A percentile compares a stretch with the other conserved stretches of the same genome.
phyloP scores from a whole-genome alignment of 2,329 filamentous ascomycete genomes.

The Phialemoniopsis sp. region DNA sequence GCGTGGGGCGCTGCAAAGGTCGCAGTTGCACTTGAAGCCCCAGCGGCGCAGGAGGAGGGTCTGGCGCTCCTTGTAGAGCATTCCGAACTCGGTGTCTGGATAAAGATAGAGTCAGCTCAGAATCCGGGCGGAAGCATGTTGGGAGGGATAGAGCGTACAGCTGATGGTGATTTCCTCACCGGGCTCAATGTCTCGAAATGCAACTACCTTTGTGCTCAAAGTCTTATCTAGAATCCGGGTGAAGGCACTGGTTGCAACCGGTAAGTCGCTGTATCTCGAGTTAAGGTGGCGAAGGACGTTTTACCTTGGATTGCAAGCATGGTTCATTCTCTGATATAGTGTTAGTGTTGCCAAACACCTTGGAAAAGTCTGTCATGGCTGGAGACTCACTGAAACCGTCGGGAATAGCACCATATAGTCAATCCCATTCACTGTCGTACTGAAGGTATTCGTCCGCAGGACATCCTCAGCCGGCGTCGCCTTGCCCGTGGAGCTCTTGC shows the following conservation, averaged over 20 bases:
- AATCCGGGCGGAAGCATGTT: too few species aligned
- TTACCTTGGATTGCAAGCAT: constrained; percentile 18
- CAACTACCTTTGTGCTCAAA: constrained; percentile 14
- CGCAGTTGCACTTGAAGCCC: constrained; percentile 21
- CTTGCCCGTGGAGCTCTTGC: constrained; percentile 15
- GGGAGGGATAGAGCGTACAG: constrained; percentile 11
- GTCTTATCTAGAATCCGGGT: constrained; percentile 12
- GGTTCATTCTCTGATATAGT: constrained; percentile 20
- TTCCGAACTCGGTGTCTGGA: constrained; percentile 11
- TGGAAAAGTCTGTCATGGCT: too few species aligned
- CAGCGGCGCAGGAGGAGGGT: constrained; percentile 11
- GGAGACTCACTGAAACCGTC: constrained; percentile 12
- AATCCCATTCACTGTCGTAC: constrained; percentile 14
- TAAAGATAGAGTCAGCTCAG: too few species aligned
- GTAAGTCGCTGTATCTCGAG: not conserved
- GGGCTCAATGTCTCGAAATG: constrained; percentile 16
- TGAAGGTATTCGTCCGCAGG: constrained; percentile 28
- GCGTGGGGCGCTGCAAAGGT: constrained; percentile 11
- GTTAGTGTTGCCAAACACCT: too few species aligned
- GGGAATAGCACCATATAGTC: constrained; percentile 15
- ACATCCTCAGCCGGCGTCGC: constrained; percentile 22
- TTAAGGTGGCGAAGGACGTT: not conserved
- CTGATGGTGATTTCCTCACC: constrained; percentile 24
- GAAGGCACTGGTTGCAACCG: constrained; percentile 10
- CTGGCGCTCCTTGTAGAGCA: constrained; percentile 13